Base-by-base conservation (phyloP, 768 basidiomycete genomes). In the Tulasnella sp. region DNA sequence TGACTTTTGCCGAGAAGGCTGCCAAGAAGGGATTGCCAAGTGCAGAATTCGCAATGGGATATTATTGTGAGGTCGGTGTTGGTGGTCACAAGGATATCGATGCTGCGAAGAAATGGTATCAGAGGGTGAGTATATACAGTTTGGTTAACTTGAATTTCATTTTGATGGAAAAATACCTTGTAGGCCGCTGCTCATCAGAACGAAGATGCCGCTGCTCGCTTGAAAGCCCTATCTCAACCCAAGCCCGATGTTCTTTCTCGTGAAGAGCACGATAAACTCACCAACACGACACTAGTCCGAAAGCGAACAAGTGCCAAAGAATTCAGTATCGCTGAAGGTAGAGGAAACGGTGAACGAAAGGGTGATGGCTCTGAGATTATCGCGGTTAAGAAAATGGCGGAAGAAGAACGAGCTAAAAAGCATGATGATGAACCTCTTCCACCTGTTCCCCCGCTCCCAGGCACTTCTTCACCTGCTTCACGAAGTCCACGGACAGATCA, bases 31-130 rank as follows among this genome's bases (percentile, higher is more conserved):
- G 79, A 0, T 67, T 93, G 37, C 72, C 85, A 0, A 80, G 75
- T 50, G 93, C 88, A 0, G 85, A 91, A 63, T 96, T 96, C 63
- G 93, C 91, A 0, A 81, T 96, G 77, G 93, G 92, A 1, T 96
- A 96, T 62, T 98, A 93, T 62, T 73, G 73, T 32, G 92, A 96
- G 64, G 84, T 96, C 1, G 93, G 93, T 1, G 83, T 98, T 5
- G 91, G 89, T 0, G 78, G 81, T 0, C 50, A 60, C 9, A 64
- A 59, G 37, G 69, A 72, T 53, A 40, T 65, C 29, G 45, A 72
- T 0, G 69, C 69, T 5, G 86, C 91, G 1, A 68, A 70, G 52
- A 74, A 66, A 61, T 98, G 91, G 90, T 98, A 98, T 64, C 65
- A 68, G 25, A 67, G 71, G 62, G 79, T 77, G 37, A 58, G 73